Evolutionary conservation across 2,329 filamentous ascomycete genomes (phyloP).

Genomic region (Chrysosporium keratinophilum): DNA sequence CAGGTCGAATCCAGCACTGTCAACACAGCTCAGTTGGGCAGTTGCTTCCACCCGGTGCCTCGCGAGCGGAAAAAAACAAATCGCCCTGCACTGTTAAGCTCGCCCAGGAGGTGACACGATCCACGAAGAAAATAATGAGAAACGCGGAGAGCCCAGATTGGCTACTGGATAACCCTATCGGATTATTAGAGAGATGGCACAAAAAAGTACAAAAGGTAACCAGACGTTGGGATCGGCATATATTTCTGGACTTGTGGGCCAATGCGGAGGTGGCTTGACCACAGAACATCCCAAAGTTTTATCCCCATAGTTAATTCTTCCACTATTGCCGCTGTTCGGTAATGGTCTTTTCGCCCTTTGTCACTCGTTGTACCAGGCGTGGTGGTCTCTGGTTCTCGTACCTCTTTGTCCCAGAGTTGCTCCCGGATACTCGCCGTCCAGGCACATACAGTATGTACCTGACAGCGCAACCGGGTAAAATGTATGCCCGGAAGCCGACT

Average conservation of each 20-base stretch:
- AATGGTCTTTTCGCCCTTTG: not conserved
- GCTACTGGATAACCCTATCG: not conserved
- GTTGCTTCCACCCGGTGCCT: not conserved
- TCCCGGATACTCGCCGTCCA: no score
- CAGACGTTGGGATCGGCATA: not conserved
- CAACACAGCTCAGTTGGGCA: not conserved
- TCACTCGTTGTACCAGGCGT: no score
- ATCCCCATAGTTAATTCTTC: not conserved
- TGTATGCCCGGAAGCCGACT: no score
- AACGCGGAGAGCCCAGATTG: not conserved
- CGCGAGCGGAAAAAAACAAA: not conserved
- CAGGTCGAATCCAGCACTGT: no score
- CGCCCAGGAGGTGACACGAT: not conserved
- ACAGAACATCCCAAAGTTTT: not conserved
- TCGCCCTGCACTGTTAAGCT: not conserved
- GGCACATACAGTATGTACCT: no score
- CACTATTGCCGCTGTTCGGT: not conserved
- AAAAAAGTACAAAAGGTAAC: not conserved
- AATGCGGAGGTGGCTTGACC: conserved; percentile 9
- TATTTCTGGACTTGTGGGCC: not conserved
- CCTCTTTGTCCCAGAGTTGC: no score
- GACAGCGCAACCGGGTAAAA: no score
- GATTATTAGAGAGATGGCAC: not conserved
- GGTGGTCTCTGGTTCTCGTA: no score
- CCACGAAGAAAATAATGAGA: not conserved